phyloP scores from a whole-genome alignment of 257 asterid genomes.

The Voacanga thouarsii region DNA sequence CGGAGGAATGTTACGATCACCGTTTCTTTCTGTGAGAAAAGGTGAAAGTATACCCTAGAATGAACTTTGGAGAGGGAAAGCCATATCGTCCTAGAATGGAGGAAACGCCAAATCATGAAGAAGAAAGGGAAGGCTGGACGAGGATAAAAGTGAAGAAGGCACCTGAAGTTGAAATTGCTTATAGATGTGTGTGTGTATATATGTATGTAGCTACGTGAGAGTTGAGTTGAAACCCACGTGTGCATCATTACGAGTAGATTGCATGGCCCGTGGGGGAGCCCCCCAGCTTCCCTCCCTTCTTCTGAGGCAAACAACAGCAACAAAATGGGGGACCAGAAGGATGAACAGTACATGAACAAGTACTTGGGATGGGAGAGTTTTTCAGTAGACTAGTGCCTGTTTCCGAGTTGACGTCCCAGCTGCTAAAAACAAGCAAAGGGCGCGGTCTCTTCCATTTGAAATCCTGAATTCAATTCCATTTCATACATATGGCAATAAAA shows the following conservation, averaged over 20 bases:
- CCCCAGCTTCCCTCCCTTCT: neutral
- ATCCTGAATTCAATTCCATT: neutral
- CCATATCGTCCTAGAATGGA: neutral
- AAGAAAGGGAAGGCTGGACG: neutral
- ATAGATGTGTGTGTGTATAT: neutral
- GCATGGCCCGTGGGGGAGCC: neutral
- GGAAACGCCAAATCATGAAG: neutral
- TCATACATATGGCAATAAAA: neutral
- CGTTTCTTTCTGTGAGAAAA: too few relatives aligned
- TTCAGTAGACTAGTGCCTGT: neutral
- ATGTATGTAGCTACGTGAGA: neutral
- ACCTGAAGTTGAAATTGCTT: constrained; percentile 10
- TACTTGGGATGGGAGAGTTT: too few relatives aligned
- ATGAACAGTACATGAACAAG: neutral
- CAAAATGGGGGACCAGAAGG: constrained; percentile 6
- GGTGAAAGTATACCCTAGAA: too few relatives aligned
- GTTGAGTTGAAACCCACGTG: constrained; percentile 16
- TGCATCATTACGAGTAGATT: constrained; percentile 1
- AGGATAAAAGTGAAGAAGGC: constrained; percentile 8
- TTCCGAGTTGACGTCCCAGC: neutral
- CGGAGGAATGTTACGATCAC: too few relatives aligned
- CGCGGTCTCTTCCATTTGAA: neutral
- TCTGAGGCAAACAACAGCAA: constrained; percentile 1
- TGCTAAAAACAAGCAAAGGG: neutral
- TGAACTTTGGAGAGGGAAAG: neutral